Base-by-base conservation (phyloP, 768 basidiomycete genomes). In the Hemileccinum rubropunctum region DNA sequence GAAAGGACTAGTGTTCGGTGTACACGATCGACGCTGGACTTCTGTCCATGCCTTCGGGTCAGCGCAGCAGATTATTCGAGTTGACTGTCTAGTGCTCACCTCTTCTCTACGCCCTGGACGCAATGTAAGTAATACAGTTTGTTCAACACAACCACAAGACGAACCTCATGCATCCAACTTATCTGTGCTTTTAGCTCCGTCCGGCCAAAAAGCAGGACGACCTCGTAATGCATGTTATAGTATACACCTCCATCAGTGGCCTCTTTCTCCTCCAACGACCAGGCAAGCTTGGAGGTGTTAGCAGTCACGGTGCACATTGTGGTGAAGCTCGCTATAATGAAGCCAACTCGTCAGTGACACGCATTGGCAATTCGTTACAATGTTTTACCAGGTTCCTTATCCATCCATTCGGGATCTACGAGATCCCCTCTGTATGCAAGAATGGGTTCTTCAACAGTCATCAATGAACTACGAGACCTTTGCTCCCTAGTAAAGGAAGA, bases 111-210 rank as follows among this genome's bases (percentile, higher is more conserved):
- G 7, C 50, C 50, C 50, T 51, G 39, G 15, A 35, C 11, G 9
- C 15, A 1, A 14, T 18, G n/a, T 20, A 4, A 46, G 36, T 18
- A 9, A 9, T 34, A 2, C 13, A 20, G 35, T 3, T 26, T 9
- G 12, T 15, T 6, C 2, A 4, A 42, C 10, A 7, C 11, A 4
- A 42, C 20, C 11, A 28, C 4, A 11, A 15, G 23, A 51, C 54
- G 35, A 13, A 60, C 61, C 57, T 26, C 30, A 18, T 77, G 67
- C n/a, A 57, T 57, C 77, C 77, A 79, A 6, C 66, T 58, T 28
- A 76, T 67, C 28, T 76, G 72, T 0, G 76, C 78, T 55, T 74
- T 73, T 36, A 78, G 48, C 45, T 79, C 77, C 0, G 76, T 73
- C 5, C 69, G 47, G 0, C 76, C 77, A 44, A 76, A 73, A 7